Conservation (phyloP, 1,284 basidiomycete species). For the Tilletia caries region DNA sequence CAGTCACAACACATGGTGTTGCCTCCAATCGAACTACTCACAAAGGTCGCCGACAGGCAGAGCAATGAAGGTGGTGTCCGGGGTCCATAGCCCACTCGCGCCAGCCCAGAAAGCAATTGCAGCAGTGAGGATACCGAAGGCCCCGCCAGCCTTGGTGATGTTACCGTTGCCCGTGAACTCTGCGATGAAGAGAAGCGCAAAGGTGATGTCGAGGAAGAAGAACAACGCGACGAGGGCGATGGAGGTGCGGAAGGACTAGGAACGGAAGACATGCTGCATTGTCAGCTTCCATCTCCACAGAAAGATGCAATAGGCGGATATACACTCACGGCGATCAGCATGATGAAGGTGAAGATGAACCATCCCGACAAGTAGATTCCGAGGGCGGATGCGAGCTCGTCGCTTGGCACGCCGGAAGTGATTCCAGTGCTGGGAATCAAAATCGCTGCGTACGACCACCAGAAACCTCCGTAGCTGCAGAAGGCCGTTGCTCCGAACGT, state of each 20-base stretch:
- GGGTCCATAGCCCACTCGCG: conserved; percentile 58
- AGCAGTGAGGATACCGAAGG: conserved; percentile 41
- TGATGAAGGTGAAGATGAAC: conserved; percentile 47
- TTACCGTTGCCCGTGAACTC: conserved; percentile 34
- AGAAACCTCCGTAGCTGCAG: conserved; percentile 45
- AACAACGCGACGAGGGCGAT: conserved; percentile 62
- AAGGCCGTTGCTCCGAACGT: conserved; percentile 64
- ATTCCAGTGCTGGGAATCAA: conserved; percentile 42
- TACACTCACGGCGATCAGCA: conserved; percentile 18
- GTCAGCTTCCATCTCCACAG: too few relatives aligned
- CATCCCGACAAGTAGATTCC: conserved; percentile 21
- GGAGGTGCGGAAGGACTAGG: conserved; percentile 21
- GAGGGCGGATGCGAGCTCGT: conserved; percentile 28
- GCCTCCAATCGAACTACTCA: too few relatives aligned
- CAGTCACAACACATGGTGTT: too few relatives aligned
- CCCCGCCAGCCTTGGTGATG: conserved; percentile 34
- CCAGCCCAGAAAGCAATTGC: conserved; percentile 56
- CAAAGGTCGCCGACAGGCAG: conserved; percentile 56
- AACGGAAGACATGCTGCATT: too few relatives aligned
- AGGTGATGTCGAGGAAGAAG: conserved; percentile 65
- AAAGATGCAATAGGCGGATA: too few relatives aligned
- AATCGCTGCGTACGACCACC: conserved; percentile 40
- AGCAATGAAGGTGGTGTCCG: conserved; percentile 58
- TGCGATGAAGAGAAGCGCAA: conserved; percentile 54
- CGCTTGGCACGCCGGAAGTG: conserved; percentile 26